Evolutionary conservation across 2,329 filamentous ascomycete genomes (phyloP).

Genomic region (Aspergillus flavus): DNA sequence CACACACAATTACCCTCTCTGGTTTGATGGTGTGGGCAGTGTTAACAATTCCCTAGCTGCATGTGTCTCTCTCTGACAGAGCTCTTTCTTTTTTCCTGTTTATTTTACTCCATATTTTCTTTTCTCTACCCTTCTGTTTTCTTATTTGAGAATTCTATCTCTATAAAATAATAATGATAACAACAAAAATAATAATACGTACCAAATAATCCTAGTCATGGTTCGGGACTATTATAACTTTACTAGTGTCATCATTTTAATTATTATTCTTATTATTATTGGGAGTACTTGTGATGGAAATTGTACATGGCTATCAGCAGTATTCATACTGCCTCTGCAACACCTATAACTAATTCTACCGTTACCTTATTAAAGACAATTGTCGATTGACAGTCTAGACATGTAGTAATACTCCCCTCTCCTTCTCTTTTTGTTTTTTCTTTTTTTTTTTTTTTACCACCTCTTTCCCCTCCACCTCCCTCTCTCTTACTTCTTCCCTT

Average conservation of each 20-base stretch:
- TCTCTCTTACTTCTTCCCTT: neutral
- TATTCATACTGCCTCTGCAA: neutral
- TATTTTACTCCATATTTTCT: neutral
- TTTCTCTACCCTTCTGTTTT: neutral
- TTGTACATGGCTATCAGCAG: slow-evolving; percentile 1
- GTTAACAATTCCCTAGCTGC: slow-evolving; percentile 20
- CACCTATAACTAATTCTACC: slow-evolving; percentile 2
- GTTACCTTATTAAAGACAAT: neutral
- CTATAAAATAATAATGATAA: neutral
- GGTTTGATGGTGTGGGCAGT: slow-evolving; percentile 4
- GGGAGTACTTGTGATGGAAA: neutral
- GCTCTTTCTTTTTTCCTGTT: neutral
- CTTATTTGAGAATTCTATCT: neutral
- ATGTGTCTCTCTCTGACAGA: slow-evolving; percentile 12
- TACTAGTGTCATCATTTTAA: slow-evolving; percentile 7
- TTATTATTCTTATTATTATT: slow-evolving; percentile 4
- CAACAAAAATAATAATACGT: neutral
- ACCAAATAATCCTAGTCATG: neutral
- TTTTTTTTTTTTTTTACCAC: neutral
- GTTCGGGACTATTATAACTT: neutral
- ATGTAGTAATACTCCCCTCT: neutral
- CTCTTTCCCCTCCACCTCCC: neutral
- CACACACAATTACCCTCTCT: neutral
- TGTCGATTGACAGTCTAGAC: neutral
- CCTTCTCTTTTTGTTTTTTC: neutral